Percentiles rank a stretch among this genome's conserved stretches.
Evolutionary conservation across 192 early-diverging fungal genomes (phyloP).

Genomic region (Coemansia sp.): DNA sequence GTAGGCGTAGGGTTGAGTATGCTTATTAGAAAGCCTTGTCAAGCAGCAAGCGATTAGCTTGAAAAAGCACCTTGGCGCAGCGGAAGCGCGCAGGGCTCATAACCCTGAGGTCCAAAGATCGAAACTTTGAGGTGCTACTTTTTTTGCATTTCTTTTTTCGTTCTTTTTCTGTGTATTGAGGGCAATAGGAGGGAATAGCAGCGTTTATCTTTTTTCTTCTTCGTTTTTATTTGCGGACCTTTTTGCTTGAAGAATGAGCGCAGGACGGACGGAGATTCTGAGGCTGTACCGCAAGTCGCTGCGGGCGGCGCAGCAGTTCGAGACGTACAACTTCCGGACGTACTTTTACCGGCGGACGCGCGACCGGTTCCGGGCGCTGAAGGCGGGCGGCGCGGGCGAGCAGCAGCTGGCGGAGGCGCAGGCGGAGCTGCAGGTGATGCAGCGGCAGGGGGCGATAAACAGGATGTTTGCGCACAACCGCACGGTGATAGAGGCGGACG

Average conservation of each 20-base stretch:
- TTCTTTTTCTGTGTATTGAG: background rate
- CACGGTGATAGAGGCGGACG: slow-evolving; percentile 65
- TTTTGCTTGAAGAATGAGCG: slow-evolving; percentile 24
- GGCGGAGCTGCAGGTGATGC: slow-evolving; percentile 66
- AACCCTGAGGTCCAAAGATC: slow-evolving; percentile 83
- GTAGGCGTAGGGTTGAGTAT: background rate
- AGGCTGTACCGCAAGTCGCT: slow-evolving; percentile 75
- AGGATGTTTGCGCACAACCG: slow-evolving; percentile 66
- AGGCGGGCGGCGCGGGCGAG: slow-evolving; percentile 24
- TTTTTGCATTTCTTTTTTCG: slow-evolving; percentile 5
- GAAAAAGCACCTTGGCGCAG: slow-evolving; percentile 72
- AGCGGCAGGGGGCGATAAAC: slow-evolving; percentile 76
- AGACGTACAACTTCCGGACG: slow-evolving; percentile 85
- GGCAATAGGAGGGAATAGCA: background rate
- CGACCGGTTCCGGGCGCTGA: slow-evolving; percentile 74
- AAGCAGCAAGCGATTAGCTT: background rate
- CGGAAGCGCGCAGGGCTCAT: slow-evolving; percentile 85
- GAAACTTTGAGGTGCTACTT: slow-evolving; percentile 69
- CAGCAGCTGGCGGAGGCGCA: slow-evolving; percentile 57
- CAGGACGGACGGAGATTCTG: slow-evolving; percentile 60
- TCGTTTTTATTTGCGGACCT: background rate
- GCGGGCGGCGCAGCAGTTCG: slow-evolving; percentile 68
- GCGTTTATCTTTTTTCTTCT: slow-evolving; percentile 6
- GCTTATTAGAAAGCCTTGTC: background rate
- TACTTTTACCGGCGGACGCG: slow-evolving; percentile 77